Conservation (phyloP, 2,329 filamentous ascomycete species). For the Lachnellula hyalina region DNA sequence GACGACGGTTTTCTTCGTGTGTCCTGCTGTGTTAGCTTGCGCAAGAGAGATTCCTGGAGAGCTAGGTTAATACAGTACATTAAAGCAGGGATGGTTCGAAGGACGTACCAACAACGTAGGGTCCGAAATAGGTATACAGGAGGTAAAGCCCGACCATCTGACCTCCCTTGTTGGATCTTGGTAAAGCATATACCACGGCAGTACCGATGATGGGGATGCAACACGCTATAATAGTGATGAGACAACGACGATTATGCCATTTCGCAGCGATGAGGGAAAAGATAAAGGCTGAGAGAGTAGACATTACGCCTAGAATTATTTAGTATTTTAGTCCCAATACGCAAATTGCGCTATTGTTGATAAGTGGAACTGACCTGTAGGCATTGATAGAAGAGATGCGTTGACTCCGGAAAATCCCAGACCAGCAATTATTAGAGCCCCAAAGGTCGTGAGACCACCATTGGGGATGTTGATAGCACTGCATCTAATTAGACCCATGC, state of each 20-base stretch:
- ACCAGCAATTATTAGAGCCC: no score
- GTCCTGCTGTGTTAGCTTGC: slow-evolving; percentile 57
- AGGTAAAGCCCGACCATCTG: slow-evolving; percentile 37
- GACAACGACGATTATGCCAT: slow-evolving; percentile 28
- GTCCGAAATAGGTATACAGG: slow-evolving; percentile 32
- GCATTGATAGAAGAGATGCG: no score
- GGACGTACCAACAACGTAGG: slow-evolving; percentile 27
- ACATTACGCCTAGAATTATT: no score
- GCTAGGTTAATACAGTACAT: no score
- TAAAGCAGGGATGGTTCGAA: background rate
- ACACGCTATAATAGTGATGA: slow-evolving; percentile 30
- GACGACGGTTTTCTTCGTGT: slow-evolving; percentile 58
- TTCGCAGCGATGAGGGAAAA: slow-evolving; percentile 31
- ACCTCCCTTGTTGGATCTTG: slow-evolving; percentile 31
- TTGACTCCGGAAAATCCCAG: no score
- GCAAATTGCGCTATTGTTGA: no score
- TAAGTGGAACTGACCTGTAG: no score
- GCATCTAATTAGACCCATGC: no score
- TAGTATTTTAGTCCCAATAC: no score
- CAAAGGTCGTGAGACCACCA: no score
- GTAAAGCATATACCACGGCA: slow-evolving; percentile 28
- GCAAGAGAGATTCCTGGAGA: slow-evolving; percentile 17
- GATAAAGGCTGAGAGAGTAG: slow-evolving; percentile 25
- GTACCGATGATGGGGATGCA: slow-evolving; percentile 31
- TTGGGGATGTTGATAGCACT: no score